phyloP scores from a whole-genome alignment of 768 basidiomycete genomes.

The Boletus eberwhitei region DNA sequence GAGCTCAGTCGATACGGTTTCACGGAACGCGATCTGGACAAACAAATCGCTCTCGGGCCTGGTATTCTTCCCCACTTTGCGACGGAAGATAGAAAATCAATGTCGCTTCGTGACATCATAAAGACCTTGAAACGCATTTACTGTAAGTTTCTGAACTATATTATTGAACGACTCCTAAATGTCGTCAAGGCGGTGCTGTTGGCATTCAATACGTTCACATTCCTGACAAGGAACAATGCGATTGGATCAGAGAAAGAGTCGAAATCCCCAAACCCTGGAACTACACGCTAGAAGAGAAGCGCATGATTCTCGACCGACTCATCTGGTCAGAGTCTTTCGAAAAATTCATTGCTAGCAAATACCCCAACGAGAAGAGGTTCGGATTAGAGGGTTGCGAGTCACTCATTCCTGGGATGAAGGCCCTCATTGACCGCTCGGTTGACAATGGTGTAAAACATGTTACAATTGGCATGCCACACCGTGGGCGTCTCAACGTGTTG shows the following conservation, averaged over 20 bases:
- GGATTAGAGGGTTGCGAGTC: constrained; percentile 98
- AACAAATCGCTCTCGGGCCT: constrained; percentile 90
- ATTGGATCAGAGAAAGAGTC: constrained; percentile 97
- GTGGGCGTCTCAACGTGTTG: constrained; percentile 95
- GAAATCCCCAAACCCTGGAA: constrained; percentile 97
- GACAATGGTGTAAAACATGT: constrained; percentile 94
- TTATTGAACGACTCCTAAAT: neutral
- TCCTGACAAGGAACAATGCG: constrained; percentile 96
- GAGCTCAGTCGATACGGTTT: constrained; percentile 94
- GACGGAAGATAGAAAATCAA: constrained; percentile 77
- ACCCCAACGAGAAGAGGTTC: constrained; percentile 99
- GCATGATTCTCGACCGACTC: constrained; percentile 97
- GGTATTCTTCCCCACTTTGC: constrained; percentile 97
- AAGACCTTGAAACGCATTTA: constrained; percentile 88
- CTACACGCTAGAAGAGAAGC: constrained; percentile 96
- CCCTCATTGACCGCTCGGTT: constrained; percentile 96
- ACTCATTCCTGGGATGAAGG: constrained; percentile 99
- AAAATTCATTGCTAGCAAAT: constrained; percentile 97
- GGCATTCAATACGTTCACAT: constrained; percentile 95
- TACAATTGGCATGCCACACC: constrained; percentile 99
- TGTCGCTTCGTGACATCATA: constrained; percentile 91
- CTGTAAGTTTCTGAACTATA: constrained; percentile 54
- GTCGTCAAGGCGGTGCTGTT: constrained; percentile 67
- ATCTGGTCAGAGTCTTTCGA: constrained; percentile 99
- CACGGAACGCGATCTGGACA: constrained; percentile 89